Evolutionary conservation across 352 stramenopile species (phyloP).

Genomic region (Phytophthora citricola): DNA sequence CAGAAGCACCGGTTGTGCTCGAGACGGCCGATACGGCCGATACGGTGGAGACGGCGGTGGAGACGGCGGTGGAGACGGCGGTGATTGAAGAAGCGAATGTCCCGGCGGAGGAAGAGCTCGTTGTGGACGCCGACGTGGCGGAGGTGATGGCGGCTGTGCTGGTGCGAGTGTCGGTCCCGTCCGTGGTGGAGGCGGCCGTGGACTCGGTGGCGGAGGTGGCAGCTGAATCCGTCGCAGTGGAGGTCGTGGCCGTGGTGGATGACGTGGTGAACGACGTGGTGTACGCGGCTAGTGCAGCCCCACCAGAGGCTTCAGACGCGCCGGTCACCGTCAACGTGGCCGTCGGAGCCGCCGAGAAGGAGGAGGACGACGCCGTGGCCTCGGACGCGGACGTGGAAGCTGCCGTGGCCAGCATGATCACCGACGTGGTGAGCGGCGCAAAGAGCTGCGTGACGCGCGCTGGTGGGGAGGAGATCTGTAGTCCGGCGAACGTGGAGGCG

Average conservation of each 20-base stretch:
- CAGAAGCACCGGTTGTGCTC: not conserved
- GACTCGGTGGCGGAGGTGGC: not conserved
- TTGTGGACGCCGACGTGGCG: not conserved
- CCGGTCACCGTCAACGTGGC: no score
- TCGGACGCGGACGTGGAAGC: not conserved
- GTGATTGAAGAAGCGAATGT: not conserved
- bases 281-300: no score
- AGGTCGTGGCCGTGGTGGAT: not conserved
- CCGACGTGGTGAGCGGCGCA: no score
- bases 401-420: not conserved
- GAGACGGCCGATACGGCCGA: no score
- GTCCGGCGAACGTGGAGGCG: no score
- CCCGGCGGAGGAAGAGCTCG: not conserved
- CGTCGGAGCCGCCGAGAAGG: no score
- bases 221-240: not conserved
- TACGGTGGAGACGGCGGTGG: no score
- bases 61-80: not conserved
- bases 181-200: not conserved
- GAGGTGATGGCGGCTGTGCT: slow-evolving; percentile 1
- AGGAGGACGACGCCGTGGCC: no score
- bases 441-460: no score
- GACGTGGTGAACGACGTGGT: not conserved
- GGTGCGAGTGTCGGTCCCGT: not conserved
- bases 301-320: no score
- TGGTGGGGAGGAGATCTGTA: no score